Conservation (phyloP, 495 filamentous ascomycete genomes). For the Penicillium salamii region DNA sequence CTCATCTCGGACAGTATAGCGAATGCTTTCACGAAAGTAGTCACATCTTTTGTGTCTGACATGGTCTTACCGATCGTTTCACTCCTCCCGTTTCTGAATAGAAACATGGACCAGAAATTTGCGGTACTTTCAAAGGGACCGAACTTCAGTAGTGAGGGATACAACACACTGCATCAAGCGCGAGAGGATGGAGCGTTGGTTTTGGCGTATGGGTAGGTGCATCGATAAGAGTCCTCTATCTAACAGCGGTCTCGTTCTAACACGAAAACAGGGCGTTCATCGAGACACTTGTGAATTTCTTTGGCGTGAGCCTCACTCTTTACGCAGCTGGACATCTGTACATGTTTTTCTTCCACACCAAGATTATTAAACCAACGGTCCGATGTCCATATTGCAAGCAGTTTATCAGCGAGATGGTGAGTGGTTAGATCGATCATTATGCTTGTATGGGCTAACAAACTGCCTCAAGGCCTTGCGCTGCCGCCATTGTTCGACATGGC, state of each 20-base stretch:
- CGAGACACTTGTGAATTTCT: constrained; percentile 63
- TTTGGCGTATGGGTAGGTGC: constrained; percentile 63
- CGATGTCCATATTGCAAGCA: constrained; percentile 73
- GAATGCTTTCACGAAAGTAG: constrained; percentile 67
- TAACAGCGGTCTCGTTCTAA: background rate
- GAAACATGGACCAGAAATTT: constrained; percentile 76
- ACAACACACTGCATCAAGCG: constrained; percentile 68
- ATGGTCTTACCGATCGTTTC: constrained; percentile 67
- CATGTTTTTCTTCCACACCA: constrained; percentile 56
- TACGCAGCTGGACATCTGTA: constrained; percentile 67
- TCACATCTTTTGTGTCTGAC: constrained; percentile 70
- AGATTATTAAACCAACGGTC: constrained; percentile 67
- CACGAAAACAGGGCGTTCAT: constrained; percentile 52
- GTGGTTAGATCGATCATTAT: constrained; percentile 5
- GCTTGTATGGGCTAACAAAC: background rate
- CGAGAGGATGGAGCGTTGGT: constrained; percentile 68
- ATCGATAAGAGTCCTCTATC: background rate
- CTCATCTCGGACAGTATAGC: constrained; percentile 51
- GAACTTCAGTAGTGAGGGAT: constrained; percentile 47
- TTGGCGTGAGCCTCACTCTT: constrained; percentile 62
- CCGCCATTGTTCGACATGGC: constrained; percentile 73
- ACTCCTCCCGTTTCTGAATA: constrained; percentile 63
- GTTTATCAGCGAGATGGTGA: constrained; percentile 61
- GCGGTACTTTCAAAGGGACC: constrained; percentile 59
- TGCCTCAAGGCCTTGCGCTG: constrained; percentile 55